Evolutionary conservation across 2,329 filamentous ascomycete genomes (phyloP), one percentile per base, ranked within the genome.

Genomic region (Colletotrichum cordylinicola): DNA sequence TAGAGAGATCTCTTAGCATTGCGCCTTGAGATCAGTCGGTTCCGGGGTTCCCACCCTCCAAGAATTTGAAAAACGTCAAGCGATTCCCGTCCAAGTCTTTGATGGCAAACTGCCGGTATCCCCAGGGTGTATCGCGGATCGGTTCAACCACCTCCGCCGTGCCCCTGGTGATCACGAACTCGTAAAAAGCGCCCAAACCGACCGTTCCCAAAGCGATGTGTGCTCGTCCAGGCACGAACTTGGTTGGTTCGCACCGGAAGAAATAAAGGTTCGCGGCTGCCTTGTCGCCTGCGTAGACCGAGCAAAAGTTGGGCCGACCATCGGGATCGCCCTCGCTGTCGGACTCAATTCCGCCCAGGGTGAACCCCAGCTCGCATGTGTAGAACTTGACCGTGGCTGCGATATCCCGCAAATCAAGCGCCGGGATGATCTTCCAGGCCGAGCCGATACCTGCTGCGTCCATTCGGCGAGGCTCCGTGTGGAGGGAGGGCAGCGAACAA

Each of bases 351-450:
- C 60, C 52, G 48, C 37, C 65, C 27, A 70, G 60, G 39, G 58
- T 24, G 27, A 71, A 74, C 18, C 61, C 61, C 16, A 71, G 67
- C n/a, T 74, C 61, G 8, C 70, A 4, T 18, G 43, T 61, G 16
- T 66, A 76, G 24, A 69, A 68, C 21, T 21, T 31, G 13, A 67
- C 67, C 9, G 70, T 72, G 15, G 67, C 70, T 21, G 29, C n/a
- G 15, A 67, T 72, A 13, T 71, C 61, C 16, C 35, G 55, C 31
- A 39, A 73, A 15, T 31, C 10, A 21, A 76, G 70, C 27, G 33
- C 58, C n/a, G 62, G 74, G 18, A 69, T 70, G 15, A 71, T 76
- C 21, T 77, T 76, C 74, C 76, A 77, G 2, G 74, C 70, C 13
- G 70, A 74, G 2, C 21, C 39, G 56, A 76, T 58, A 3, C 55